These are phyloP conservation scores for Periconia sp. DNA, from an alignment of 2,329 filamentous ascomycete species.

Conservation along the genomic window DNA sequence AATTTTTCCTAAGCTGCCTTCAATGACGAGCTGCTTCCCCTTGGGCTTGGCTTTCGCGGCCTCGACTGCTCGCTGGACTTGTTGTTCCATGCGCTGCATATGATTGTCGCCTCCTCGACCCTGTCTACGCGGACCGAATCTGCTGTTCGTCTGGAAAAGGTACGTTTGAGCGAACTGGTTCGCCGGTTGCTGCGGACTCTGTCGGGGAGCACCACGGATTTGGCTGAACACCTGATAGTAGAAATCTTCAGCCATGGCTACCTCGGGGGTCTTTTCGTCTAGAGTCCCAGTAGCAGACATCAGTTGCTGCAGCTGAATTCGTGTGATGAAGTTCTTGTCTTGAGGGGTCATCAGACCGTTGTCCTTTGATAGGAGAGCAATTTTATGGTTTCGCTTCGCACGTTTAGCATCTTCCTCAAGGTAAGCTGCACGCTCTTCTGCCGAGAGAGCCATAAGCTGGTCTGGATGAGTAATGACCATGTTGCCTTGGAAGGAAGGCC, in stretches of 20 bases:
- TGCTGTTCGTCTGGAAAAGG: conserved; percentile 89
- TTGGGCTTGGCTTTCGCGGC: conserved; percentile 97
- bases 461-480: conserved; percentile 70
- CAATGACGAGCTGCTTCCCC: conserved; percentile 95
- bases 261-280: conserved; percentile 78
- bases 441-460: conserved; percentile 77
- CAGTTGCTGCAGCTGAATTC: conserved; percentile 95
- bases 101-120: conserved; percentile 91
- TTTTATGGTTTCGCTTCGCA: conserved; percentile 98
- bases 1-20: conserved; percentile 95
- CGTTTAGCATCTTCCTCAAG: conserved; percentile 91
- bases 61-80: conserved; percentile 95
- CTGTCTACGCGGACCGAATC: conserved; percentile 78
- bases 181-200: conserved; percentile 89
- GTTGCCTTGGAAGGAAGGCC: conserved; percentile 57
- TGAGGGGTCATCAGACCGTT: conserved; percentile 99
- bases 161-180: conserved; percentile 99
- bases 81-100: conserved; percentile 98
- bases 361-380: conserved; percentile 88
- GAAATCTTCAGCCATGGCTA: conserved; percentile 88
- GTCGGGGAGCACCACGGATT: conserved; percentile 86
- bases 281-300: conserved; percentile 90
- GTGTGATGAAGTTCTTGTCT: conserved; percentile 98
- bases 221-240: conserved; percentile 98
- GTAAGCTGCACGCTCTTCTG: conserved; percentile 83